A percentile compares a stretch with the other conserved stretches of the same genome.
Conservation (phyloP, 2,329 filamentous ascomycete genomes). For the Aspergillus sp. region DNA sequence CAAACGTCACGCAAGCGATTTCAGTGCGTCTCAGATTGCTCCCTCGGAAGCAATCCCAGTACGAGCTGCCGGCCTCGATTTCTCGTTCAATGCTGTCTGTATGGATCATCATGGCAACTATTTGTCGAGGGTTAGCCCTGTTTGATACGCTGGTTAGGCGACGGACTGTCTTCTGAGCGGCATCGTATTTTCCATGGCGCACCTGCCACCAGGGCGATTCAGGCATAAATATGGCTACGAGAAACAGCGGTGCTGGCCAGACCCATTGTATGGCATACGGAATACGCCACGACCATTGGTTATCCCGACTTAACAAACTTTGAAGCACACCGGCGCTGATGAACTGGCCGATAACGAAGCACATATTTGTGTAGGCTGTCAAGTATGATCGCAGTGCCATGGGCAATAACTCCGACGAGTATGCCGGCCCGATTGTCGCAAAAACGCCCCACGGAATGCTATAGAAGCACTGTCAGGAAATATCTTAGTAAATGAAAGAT, state of each 20-base stretch:
- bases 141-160: conserved; percentile 33
- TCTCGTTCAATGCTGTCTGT: conserved; percentile 47
- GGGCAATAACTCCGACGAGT: conserved; percentile 53
- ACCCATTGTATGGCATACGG: conserved; percentile 56
- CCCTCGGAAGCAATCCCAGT: conserved; percentile 31
- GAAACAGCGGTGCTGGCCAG: conserved; percentile 48
- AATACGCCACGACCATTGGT: conserved; percentile 52
- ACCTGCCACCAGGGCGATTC: conserved; percentile 55
- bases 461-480: background rate
- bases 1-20: conserved; percentile 38
- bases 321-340: conserved; percentile 50
- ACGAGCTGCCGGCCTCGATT: conserved; percentile 19
- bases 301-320: conserved; percentile 34
- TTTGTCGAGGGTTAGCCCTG: conserved; percentile 44
- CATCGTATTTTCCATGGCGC: conserved; percentile 40
- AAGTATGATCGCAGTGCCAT: conserved; percentile 51
- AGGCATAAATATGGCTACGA: conserved; percentile 47
- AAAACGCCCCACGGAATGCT: conserved; percentile 55
- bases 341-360: conserved; percentile 59
- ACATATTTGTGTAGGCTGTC: conserved; percentile 58
- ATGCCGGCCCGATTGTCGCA: conserved; percentile 54
- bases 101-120: conserved; percentile 57
- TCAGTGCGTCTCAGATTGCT: conserved; percentile 41
- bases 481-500: no score
- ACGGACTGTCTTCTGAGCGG: conserved; percentile 42